phyloP scores from a whole-genome alignment of 352 stramenopile genomes.

The Phytopythium oedochilum region DNA sequence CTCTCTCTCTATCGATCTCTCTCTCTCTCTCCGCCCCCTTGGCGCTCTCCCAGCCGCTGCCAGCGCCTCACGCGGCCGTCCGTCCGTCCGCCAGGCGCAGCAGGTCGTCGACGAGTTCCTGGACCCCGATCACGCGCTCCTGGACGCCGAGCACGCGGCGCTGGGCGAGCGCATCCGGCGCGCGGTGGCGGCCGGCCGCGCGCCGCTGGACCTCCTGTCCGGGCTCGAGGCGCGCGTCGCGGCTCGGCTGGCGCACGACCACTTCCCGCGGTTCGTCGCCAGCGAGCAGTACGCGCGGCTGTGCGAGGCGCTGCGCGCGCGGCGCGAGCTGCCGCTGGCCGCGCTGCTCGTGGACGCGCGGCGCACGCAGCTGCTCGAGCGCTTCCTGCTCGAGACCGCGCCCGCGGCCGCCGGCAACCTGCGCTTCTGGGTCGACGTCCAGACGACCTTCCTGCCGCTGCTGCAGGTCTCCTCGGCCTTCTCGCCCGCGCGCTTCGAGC shows the following conservation, averaged over 20 bases:
- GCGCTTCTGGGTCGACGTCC: conserved; percentile 71
- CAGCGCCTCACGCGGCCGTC: background rate
- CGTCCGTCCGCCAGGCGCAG: conserved; percentile 26
- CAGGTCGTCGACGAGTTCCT: conserved; percentile 40
- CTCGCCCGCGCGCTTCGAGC: conserved; percentile 68
- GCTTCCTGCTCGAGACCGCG: conserved; percentile 30
- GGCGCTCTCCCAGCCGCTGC: background rate
- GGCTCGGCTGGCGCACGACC: conserved; percentile 36
- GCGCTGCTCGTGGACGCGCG: conserved; percentile 56
- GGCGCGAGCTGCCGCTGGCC: conserved; percentile 52
- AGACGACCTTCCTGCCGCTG: conserved; percentile 63
- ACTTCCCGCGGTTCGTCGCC: conserved; percentile 47
- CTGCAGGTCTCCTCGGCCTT: conserved; percentile 53
- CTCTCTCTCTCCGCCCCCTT: background rate
- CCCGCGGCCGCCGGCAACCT: conserved; percentile 41
- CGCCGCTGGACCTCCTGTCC: conserved; percentile 53
- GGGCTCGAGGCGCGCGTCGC: conserved; percentile 51
- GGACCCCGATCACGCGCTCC: conserved; percentile 18
- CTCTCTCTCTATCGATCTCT: background rate
- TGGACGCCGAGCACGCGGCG: conserved; percentile 12
- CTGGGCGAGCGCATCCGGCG: conserved; percentile 28
- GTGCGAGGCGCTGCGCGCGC: conserved; percentile 45
- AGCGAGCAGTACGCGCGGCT: conserved; percentile 43
- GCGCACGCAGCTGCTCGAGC: conserved; percentile 50
- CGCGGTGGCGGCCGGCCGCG: conserved; percentile 20